Base-by-base conservation (phyloP, 2,329 filamentous ascomycete genomes). In the Ceratocystis variospora region DNA sequence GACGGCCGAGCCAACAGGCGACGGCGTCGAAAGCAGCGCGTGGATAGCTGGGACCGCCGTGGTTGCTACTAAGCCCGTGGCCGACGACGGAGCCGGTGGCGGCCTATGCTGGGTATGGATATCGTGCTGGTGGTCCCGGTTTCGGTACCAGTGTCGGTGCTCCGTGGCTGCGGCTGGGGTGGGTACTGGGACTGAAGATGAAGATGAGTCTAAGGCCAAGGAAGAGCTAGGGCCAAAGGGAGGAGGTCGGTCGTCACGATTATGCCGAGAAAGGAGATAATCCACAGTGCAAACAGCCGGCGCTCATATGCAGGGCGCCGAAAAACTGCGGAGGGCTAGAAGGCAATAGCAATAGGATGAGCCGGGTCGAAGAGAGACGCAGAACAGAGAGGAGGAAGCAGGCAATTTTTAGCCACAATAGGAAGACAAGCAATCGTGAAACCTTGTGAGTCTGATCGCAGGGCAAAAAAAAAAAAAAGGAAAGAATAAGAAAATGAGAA, bases 221-320 rank as follows among this genome's bases (percentile, higher is more conserved):
- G 59, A 65, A 46, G 66, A 59, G 41, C 61, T 61, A 41, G 63
- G 61, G 37, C 66, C 66, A 33, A 61, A 63, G 17, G 31, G 63
- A 68, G 66, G 50, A 55, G 66, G 66, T 61, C 63, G 66, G 41
- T 68, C 66, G 66, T 68, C 66, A 33, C 63, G 63, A 66, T 62
- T 63, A 46, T 66, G 66, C 61, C 64, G 66, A 66, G 66, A 65
- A 48, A 65, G 66, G 66, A 61, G 63, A 68, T 48, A 63, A 61
- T 68, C 66, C 66, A 68, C 66, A 22, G 28, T 68, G 48, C 50
- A 25, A 33, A 22, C 28, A 57, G 48, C 12, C 66, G 64, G 63
- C 66, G 66, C 66, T 68, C 66, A 68, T 63, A 68, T 65, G 66
- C 66, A 68, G 66, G 66, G 66, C 66, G 66, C 66, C 66, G 63